Evolutionary conservation across 73 alveolate genomes (phyloP).

Genomic region (Tetrahymena malaccensis): DNA sequence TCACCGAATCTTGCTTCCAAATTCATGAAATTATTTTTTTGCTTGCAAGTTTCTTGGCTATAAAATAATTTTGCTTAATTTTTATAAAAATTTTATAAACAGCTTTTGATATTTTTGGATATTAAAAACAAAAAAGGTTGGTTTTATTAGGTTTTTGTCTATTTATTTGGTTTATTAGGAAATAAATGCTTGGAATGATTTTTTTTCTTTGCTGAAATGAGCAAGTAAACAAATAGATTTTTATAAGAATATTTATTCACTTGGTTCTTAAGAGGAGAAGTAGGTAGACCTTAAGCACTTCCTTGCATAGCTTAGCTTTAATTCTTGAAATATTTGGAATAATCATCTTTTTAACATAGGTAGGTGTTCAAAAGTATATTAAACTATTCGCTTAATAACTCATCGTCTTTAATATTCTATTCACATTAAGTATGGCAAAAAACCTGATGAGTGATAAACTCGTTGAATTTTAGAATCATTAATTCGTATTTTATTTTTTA

Average conservation of each 20-base stretch:
- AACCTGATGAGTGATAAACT: neutral
- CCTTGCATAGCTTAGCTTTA: neutral
- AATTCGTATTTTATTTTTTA: neutral
- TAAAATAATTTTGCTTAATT: too few relatives aligned
- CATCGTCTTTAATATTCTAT: neutral
- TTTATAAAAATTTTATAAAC: too few relatives aligned
- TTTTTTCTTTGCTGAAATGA: too few relatives aligned
- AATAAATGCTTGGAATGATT: too few relatives aligned
- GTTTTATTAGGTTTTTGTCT: too few relatives aligned
- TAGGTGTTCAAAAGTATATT: neutral
- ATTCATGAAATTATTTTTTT: too few relatives aligned
- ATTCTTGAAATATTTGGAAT: neutral
- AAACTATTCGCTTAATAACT: neutral
- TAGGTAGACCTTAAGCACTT: neutral
- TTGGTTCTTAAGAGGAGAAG: neutral
- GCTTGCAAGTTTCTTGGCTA: too few relatives aligned
- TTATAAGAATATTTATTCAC: neutral
- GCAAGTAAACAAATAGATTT: neutral
- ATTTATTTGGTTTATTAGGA: too few relatives aligned
- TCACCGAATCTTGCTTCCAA: neutral
- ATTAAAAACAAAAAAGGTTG: too few relatives aligned
- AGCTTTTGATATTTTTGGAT: too few relatives aligned
- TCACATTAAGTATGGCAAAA: neutral
- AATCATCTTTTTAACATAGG: neutral
- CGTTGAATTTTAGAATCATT: neutral